These are phyloP conservation scores for Pseudotsuga menziesii DNA, from an alignment of 75 land plant genomes.

Conservation along the genomic window DNA sequence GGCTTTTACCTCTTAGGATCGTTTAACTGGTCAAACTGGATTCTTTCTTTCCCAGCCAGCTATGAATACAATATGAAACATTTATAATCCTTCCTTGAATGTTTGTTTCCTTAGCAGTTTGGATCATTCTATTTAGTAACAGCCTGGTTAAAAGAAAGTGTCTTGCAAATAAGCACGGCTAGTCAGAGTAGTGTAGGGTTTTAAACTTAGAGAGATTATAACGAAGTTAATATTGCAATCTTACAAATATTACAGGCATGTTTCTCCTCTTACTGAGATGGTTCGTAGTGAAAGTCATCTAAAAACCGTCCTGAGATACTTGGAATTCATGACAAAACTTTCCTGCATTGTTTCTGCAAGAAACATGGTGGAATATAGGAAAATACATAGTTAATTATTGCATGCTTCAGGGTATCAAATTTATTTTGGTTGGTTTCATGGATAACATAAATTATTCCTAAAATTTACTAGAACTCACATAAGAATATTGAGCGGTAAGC, in stretches of 20 bases:
- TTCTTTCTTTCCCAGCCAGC: slow-evolving; percentile 44
- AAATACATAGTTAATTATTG: too few species aligned
- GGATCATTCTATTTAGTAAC: slow-evolving; percentile 59
- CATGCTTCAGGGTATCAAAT: too few species aligned
- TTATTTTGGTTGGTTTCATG: too few species aligned
- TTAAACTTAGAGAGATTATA: too few species aligned
- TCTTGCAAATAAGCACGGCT: slow-evolving; percentile 26
- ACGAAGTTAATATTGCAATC: too few species aligned
- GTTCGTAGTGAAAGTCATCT: slow-evolving; percentile 82
- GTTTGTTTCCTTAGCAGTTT: slow-evolving; percentile 47
- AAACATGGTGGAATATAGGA: too few species aligned
- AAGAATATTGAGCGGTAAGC: slow-evolving; percentile 71
- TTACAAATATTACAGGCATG: too few species aligned
- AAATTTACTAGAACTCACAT: slow-evolving; percentile 27
- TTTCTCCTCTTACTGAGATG: slow-evolving; percentile 41
- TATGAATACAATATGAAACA: slow-evolving; percentile 63
- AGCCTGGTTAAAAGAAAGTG: slow-evolving; percentile 67
- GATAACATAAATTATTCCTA: too few species aligned
- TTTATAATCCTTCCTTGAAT: slow-evolving; percentile 74
- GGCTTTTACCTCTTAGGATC: slow-evolving; percentile 35
- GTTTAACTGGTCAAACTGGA: slow-evolving; percentile 28
- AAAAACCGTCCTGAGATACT: slow-evolving; percentile 61
- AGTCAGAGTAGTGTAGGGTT: too few species aligned
- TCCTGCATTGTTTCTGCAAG: slow-evolving; percentile 75
- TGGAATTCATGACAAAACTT: slow-evolving; percentile 41